Evolutionary conservation across 78 protist genomes (phyloP), one percentile per base, ranked within the genome.

Genomic region (Planoprotostelium fungivorum): DNA sequence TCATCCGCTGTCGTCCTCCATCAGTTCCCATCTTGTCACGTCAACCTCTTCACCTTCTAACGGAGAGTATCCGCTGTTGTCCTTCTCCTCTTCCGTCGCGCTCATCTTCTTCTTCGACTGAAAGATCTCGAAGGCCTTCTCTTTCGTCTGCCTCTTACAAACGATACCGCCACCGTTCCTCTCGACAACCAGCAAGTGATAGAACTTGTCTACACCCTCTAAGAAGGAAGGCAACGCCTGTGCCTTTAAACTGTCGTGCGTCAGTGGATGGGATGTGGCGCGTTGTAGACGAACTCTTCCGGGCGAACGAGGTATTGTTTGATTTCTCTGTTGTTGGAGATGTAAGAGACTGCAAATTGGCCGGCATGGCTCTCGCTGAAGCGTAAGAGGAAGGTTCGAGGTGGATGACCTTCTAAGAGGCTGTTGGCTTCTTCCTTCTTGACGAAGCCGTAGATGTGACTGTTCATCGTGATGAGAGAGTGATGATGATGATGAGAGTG

Each of bases 311-410:
- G 73, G 16, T 51, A 51, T 51, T 51, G 73, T 16, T 51, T 51
- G 31, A 51, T 25, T 51, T 51, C 73, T 25, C 73, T 5, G 5
- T 5, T 25, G 16, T 51, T 51, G 16, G 5, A 25, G 73, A 51
- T 63, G 35, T 94, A 94, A n/a, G 94, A 87, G 39, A 87, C 83
- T 0, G 94, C 96, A 84, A 94, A 94, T 31, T 89, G 94, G 37
- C 96, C 96, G 37, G 96, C 94, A 87, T 94, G 90, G 37, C 94
- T 29, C 63, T 94, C 96, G 84, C 90, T 85, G 90, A 94, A 93
- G 38, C 96, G 90, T 34, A 94, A 88, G 51, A 89, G 38, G 86
- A 94, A 94, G 16, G 96, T 94, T 35, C 96, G 94, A 63, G 63
- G 87, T 38, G 88, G 92, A 63, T 91, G 94, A 34, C 91, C 90